Base-by-base conservation (phyloP, 1,139 yeast genomes). In the Magnusiomyces ingens region DNA sequence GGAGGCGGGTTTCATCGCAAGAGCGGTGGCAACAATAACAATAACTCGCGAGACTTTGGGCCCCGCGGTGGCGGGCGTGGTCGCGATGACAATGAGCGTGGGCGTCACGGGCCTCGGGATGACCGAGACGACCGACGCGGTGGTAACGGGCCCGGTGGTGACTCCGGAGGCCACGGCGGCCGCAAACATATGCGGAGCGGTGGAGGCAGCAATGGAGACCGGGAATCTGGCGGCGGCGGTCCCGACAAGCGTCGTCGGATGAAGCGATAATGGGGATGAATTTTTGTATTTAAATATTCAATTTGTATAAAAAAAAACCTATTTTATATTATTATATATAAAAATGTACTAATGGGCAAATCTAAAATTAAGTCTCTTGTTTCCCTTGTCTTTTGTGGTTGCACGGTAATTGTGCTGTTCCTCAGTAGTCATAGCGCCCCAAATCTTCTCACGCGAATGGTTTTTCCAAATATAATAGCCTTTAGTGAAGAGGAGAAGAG, bases 351-450 rank as follows among this genome's bases (percentile, higher is more conserved):
- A 68, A 49, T 67, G 64, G 18, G 61, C 64, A 57, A 71, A 74
- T 51, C 71, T 59, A 57, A 81, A 82, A 62, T 83, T 84, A 45
- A 82, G 67, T 41, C 86, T 67, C 62, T 75, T 74, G 59, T 78
- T 80, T 12, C 87, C 87, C 47, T 65, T 67, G 59, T 81, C 83
- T 0, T 62, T 69, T 5, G 81, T 75, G 13, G 63, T 71, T 3
- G 58, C 56, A 37, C 74, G 62, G 61, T 83, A 83, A 13, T 71
- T 62, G 8, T 69, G 71, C 60, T 71, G 72, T 59, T 82, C 81
- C 21, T 78, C 80, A 1, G 59, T 62, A 2, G 76, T 64, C 78
- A 81, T 65, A 2, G 67, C 61, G 52, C 67, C 61, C 88, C 88
- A 83, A 11, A 62, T 64, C 51, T 56, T 64, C 2, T 70, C 78